Base-by-base conservation (phyloP, 495 filamentous ascomycete genomes). In the Schizothecium vesticola region DNA sequence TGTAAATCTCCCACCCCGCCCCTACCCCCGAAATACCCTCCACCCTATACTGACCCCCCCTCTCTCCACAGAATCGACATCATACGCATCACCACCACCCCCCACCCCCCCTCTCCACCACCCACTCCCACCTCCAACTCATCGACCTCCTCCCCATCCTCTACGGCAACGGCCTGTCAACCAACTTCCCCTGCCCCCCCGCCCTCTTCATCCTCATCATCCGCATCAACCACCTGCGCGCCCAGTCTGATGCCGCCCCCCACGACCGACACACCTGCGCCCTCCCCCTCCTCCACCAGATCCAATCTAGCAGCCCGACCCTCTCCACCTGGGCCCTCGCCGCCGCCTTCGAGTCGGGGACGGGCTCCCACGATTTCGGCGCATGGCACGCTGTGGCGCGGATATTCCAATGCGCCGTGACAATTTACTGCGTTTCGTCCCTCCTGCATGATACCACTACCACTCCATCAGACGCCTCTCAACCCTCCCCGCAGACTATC, bases 211-310 rank as follows among this genome's bases (percentile, higher is more conserved):
- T 24, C 24, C 60, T 58, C 24, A 55, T 68, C 61, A 68, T 68
- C 56, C 67, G n/a, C 22, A 68, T 68, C 28, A 68, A 68, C 61
- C 67, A 68, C 31, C 67, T 64, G 8, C 67, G 67, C 7, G 56
- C 67, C 1, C 16, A 28, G 7, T 55, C 63, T 22, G 8, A 22
- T 1, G 10, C 8, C 9, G 22, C 8, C 1, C 3, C 63, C 11
- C 28, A 56, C 19, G 63, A 24, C 24, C 57, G 57, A 31, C 9
- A 33, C 28, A 3, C 61, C 7, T 61, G 55, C 5, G 67, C 61
- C 5, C 23, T 68, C 2, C 26, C 63, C 28, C n/a, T 68, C 22
- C 61, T 68, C 56, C 56, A 61, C 23, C 61, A 56, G 13, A 24
- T 59, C 23, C 56, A 28, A 1, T 31, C 57, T 0, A 24, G 61